phyloP scores from a whole-genome alignment of 345 rosid genomes.

The Salix udensis region DNA sequence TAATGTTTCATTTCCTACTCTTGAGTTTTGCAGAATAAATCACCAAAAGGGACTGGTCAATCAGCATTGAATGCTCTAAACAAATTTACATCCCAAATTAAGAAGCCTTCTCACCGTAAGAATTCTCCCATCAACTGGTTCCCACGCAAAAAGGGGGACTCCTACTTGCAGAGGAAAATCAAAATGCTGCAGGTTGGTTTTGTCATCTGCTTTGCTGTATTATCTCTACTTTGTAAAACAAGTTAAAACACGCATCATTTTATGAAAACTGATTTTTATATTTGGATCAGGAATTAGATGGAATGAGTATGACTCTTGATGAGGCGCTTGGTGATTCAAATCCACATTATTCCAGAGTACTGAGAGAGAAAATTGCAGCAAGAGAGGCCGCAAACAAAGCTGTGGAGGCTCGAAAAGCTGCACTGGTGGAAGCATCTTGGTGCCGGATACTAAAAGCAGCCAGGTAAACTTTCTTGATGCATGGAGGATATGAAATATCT shows the following conservation, averaged over 20 bases:
- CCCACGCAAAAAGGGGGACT: constrained; percentile 74
- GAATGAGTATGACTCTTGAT: constrained; percentile 86
- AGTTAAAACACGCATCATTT: not conserved
- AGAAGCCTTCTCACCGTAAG: constrained; percentile 78
- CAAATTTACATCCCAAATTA: constrained; percentile 62
- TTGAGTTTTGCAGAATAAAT: constrained; percentile 48
- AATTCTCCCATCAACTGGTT: constrained; percentile 79
- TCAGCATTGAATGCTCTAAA: constrained; percentile 45
- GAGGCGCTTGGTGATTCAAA: constrained; percentile 82
- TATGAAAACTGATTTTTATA: not conserved
- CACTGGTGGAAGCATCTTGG: constrained; percentile 94
- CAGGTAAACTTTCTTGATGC: constrained; percentile 40
- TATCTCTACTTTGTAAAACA: not conserved
- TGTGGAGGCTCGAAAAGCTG: constrained; percentile 88
- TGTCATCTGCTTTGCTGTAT: not conserved
- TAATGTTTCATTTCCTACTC: not conserved
- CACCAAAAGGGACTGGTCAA: constrained; percentile 52
- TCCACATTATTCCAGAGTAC: constrained; percentile 83
- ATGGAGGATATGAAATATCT: not conserved
- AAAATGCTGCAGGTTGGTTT: constrained; percentile 75
- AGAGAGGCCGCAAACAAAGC: constrained; percentile 81
- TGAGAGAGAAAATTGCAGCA: constrained; percentile 89
- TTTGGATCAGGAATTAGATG: constrained; percentile 72
- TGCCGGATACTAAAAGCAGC: constrained; percentile 83
- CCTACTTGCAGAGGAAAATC: constrained; percentile 78